Evolutionary conservation across 208 protist species (phyloP).

Genomic region (Crithidia bombi): DNA sequence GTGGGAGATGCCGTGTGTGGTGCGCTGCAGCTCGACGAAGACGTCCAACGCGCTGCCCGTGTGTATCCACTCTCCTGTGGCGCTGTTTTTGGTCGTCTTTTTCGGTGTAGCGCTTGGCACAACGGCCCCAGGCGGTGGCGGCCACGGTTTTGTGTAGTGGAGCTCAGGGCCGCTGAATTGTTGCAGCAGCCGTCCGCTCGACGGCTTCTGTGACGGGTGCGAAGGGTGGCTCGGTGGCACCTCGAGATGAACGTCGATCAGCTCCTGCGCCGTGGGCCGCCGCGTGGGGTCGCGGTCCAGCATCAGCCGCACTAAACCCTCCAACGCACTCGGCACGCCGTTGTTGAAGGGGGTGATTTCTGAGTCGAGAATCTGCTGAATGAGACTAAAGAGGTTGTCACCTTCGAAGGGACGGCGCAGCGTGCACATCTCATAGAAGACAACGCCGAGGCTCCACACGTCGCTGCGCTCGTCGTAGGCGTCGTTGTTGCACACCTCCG

Average conservation of each 20-base stretch:
- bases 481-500: slow-evolving; percentile 89
- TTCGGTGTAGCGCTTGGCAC: background rate
- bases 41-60: slow-evolving; percentile 35
- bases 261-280: slow-evolving; percentile 77
- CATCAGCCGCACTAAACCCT: slow-evolving; percentile 82
- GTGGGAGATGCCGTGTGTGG: slow-evolving; percentile 30
- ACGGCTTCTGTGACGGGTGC: slow-evolving; percentile 80
- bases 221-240: slow-evolving; percentile 81
- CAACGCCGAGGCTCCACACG: slow-evolving; percentile 96
- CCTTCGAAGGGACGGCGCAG: slow-evolving; percentile 80
- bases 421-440: slow-evolving; percentile 96
- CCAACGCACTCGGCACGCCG: slow-evolving; percentile 64
- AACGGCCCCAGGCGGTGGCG: slow-evolving; percentile 24
- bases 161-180: slow-evolving; percentile 75
- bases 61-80: slow-evolving; percentile 37
- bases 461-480: slow-evolving; percentile 92
- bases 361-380: slow-evolving; percentile 71
- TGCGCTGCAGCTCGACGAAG: slow-evolving; percentile 35
- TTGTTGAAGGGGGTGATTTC: slow-evolving; percentile 77
- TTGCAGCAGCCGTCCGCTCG: slow-evolving; percentile 70
- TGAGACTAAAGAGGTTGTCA: slow-evolving; percentile 67
- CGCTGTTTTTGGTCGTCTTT: slow-evolving; percentile 12
- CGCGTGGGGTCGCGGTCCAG: slow-evolving; percentile 69
- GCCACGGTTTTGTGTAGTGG: slow-evolving; percentile 48
- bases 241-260: slow-evolving; percentile 81